A percentile compares a stretch with the other conserved stretches of the same genome.
These are phyloP conservation scores for Carex parvula DNA, from an alignment of 176 grass and related monocot species.

Conservation along the genomic window DNA sequence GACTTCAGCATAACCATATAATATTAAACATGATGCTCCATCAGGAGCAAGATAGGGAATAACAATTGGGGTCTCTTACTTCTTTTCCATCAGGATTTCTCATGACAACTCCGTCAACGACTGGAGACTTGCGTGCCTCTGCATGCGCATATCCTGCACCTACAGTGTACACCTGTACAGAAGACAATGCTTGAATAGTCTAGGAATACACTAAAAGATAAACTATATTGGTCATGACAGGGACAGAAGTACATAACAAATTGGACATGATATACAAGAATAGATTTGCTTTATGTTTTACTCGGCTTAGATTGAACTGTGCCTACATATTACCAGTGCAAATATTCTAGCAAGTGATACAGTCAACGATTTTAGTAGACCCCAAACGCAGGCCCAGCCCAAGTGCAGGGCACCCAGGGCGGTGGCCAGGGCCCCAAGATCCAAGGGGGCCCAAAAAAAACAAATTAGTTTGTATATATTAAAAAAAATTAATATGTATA, in stretches of 20 bases:
- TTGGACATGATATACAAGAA: not conserved
- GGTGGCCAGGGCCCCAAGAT: no score
- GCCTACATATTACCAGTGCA: not conserved
- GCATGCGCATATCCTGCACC: slow-evolving; percentile 91
- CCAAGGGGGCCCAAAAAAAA: no score
- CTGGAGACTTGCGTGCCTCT: slow-evolving; percentile 94
- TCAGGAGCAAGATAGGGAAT: not conserved
- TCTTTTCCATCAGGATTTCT: slow-evolving; percentile 97
- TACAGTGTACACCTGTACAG: slow-evolving; percentile 82
- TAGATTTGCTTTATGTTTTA: not conserved
- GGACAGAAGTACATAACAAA: not conserved
- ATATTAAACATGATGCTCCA: not conserved
- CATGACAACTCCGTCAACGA: slow-evolving; percentile 97
- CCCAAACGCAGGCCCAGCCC: not conserved
- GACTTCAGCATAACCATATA: slow-evolving; percentile 22
- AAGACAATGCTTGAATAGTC: not conserved
- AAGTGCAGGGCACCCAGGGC: no score
- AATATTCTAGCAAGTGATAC: not conserved
- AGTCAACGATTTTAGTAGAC: not conserved
- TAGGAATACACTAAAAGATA: slow-evolving; percentile 19
- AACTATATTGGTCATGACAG: not conserved
- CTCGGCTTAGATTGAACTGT: not conserved
- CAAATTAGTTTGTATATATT: no score
- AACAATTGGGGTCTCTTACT: slow-evolving; percentile 39
- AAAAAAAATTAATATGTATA: no score